phyloP scores from a whole-genome alignment of 345 rosid species.

The Citrus inodora region DNA sequence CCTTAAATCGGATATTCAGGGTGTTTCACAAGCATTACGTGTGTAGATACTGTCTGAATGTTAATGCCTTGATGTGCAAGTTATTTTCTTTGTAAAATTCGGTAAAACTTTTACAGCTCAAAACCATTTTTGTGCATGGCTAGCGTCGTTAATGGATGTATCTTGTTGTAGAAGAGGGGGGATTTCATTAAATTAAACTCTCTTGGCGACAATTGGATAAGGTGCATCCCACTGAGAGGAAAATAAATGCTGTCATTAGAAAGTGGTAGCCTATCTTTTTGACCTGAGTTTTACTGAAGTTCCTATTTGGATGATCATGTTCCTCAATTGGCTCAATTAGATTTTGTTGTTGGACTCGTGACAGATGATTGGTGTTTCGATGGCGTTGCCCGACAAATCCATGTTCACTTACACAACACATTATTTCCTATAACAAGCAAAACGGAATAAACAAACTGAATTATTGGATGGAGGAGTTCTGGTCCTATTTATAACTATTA shows the following conservation, averaged over 20 bases:
- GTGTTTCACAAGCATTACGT: constrained; percentile 34
- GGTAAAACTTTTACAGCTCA: constrained; percentile 17
- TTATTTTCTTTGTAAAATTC: constrained; percentile 18
- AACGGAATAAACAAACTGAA: not conserved
- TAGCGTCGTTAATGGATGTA: constrained; percentile 19
- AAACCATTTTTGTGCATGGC: constrained; percentile 21
- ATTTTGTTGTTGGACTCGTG: not conserved
- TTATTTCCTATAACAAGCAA: not conserved
- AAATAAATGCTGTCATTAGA: not conserved
- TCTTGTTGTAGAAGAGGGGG: not conserved
- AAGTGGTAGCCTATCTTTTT: not conserved
- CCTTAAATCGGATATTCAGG: constrained; percentile 13
- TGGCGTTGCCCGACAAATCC: constrained; percentile 13
- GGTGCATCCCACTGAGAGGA: not conserved
- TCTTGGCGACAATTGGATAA: not conserved
- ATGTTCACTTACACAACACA: constrained; percentile 2
- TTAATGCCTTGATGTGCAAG: constrained; percentile 20
- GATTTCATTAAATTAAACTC: not conserved
- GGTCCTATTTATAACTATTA: constrained; percentile 6
- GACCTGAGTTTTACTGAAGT: not conserved
- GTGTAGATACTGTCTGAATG: constrained; percentile 52
- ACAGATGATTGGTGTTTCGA: not conserved
- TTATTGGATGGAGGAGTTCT: not conserved
- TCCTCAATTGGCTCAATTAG: not conserved
- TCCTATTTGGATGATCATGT: not conserved